Conservation (phyloP, 2,329 filamentous ascomycete genomes). For the Claviceps humidiphila region DNA sequence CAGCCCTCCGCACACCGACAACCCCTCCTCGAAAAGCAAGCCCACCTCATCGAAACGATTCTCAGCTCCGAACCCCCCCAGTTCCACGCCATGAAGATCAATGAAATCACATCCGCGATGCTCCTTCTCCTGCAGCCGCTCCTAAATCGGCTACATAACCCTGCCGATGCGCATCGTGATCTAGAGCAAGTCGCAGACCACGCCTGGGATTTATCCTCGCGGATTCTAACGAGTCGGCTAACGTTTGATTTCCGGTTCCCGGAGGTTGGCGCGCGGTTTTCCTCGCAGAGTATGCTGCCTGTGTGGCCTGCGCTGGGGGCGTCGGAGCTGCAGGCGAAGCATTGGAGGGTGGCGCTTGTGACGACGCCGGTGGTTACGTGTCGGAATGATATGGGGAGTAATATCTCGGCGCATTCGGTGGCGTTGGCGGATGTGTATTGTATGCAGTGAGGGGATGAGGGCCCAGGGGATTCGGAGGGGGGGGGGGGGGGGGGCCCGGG, state of each 20-base stretch:
- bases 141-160: slow-evolving; percentile 21
- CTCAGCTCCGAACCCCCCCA: slow-evolving; percentile 19
- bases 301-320: slow-evolving; percentile 30
- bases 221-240: slow-evolving; percentile 31
- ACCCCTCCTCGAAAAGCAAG: slow-evolving; percentile 25
- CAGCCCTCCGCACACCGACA: slow-evolving; percentile 23
- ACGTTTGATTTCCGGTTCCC: slow-evolving; percentile 37
- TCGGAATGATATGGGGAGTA: slow-evolving; percentile 35
- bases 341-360: slow-evolving; percentile 39
- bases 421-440: slow-evolving; percentile 34
- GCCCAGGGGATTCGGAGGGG: neutral
- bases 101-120: slow-evolving; percentile 29
- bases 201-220: slow-evolving; percentile 32
- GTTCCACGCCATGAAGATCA: slow-evolving; percentile 22
- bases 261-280: slow-evolving; percentile 36
- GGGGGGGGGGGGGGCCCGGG: too few relatives aligned
- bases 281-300: slow-evolving; percentile 31
- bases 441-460: slow-evolving; percentile 24
- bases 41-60: slow-evolving; percentile 24
- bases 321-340: slow-evolving; percentile 32
- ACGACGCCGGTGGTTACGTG: slow-evolving; percentile 42
- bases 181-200: slow-evolving; percentile 26
- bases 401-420: slow-evolving; percentile 31
- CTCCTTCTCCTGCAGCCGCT: slow-evolving; percentile 25
- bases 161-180: slow-evolving; percentile 26